Base-by-base conservation (phyloP, 192 early-diverging fungal species). In the Phycomyces blakesleeanus region DNA sequence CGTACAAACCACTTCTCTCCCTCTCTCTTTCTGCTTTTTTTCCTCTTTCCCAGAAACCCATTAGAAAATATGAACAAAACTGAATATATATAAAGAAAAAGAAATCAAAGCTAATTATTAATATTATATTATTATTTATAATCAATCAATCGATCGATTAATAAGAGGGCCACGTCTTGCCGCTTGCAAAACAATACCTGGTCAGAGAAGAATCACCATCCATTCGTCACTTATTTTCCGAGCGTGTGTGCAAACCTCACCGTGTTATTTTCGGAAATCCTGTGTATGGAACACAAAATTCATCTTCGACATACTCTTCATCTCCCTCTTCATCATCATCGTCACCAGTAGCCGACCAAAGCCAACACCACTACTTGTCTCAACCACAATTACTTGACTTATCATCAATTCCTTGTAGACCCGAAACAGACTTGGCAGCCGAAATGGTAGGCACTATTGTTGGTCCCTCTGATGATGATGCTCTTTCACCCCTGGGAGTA, bases 91-190 rank as follows among this genome's bases (percentile, higher is more conserved):
- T n/a, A n/a, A n/a, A n/a, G n/a, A n/a, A n/a, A n/a, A n/a, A n/a
- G n/a, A n/a, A n/a, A n/a, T n/a, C n/a, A n/a, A n/a, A n/a, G n/a
- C n/a, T n/a, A n/a, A n/a, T n/a, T n/a, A n/a, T n/a, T n/a, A n/a
- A n/a, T n/a, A n/a, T n/a, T n/a, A n/a, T n/a, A n/a, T n/a, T n/a
- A n/a, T n/a, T n/a, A n/a, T n/a, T n/a, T n/a, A n/a, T n/a, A n/a
- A n/a, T n/a, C n/a, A n/a, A n/a, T n/a, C n/a, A n/a, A n/a, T n/a
- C n/a, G n/a, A n/a, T n/a, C n/a, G n/a, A n/a, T n/a, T n/a, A n/a
- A n/a, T n/a, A n/a, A 84, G 85, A 87, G 66, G 86, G 83, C 4
- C 85, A 87, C 68, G 69, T 85, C 27, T 64, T 88, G 18, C 61
- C 71, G 11, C 66, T 87, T 12, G 52, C 76, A 2, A 26, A 34